These are phyloP conservation scores for Aspergillus fischeri DNA, from an alignment of 2,329 filamentous ascomycete species.

Conservation along the genomic window DNA sequence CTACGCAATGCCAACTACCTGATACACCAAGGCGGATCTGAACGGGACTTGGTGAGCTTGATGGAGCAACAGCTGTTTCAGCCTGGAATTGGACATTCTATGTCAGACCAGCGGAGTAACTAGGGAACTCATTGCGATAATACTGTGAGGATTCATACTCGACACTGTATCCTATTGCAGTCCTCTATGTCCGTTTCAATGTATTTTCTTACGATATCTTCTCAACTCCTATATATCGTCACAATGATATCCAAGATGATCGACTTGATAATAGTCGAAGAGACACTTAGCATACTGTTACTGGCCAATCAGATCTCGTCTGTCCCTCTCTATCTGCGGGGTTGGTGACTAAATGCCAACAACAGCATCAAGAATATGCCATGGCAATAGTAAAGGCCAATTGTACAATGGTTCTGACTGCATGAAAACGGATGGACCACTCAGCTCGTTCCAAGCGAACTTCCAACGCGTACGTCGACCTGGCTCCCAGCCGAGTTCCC, in stretches of 20 bases:
- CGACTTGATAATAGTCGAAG: no score
- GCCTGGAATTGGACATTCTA: not conserved
- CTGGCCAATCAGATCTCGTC: not conserved
- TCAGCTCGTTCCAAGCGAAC: conserved; percentile 15
- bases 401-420: not conserved
- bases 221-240: not conserved
- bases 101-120: not conserved
- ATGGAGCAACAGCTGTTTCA: not conserved
- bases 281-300: not conserved
- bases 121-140: not conserved
- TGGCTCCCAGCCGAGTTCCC: not conserved
- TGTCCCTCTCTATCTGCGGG: not conserved
- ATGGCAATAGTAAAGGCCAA: not conserved
- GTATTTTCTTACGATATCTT: not conserved
- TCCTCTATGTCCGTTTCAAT: no score
- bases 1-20: not conserved
- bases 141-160: not conserved
- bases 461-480: conserved; percentile 16
- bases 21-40: not conserved
- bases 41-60: no score
- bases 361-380: not conserved
- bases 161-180: not conserved
- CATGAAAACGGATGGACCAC: conserved; percentile 3
- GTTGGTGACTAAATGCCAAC: not conserved
- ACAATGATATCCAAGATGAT: not conserved